phyloP scores from a whole-genome alignment of 2,329 filamentous ascomycete species.

The Fusarium armeniacum region DNA sequence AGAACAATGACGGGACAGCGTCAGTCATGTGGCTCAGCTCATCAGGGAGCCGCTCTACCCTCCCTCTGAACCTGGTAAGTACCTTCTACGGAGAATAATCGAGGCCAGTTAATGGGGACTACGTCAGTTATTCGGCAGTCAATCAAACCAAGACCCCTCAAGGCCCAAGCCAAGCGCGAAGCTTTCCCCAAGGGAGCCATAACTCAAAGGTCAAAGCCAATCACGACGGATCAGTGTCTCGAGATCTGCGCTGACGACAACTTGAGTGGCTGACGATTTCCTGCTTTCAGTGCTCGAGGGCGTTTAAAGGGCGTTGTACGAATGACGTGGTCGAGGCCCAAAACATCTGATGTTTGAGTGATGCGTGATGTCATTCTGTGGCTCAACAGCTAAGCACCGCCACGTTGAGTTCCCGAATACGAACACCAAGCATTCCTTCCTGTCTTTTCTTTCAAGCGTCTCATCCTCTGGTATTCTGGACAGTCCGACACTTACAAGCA shows the following conservation, averaged over 20 bases:
- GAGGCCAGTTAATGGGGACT: slow-evolving; percentile 28
- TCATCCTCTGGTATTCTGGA: background rate
- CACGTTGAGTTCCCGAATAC: slow-evolving; percentile 19
- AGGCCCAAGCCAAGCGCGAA: slow-evolving; percentile 28
- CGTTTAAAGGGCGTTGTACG: slow-evolving; percentile 19
- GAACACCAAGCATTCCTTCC: slow-evolving; percentile 26
- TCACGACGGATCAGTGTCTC: slow-evolving; percentile 17
- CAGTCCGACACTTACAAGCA: slow-evolving; percentile 13
- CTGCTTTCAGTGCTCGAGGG: slow-evolving; percentile 18
- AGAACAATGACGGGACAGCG: slow-evolving; percentile 28
- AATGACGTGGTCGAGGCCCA: slow-evolving; percentile 38
- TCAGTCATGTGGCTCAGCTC: slow-evolving; percentile 32
- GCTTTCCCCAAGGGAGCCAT: slow-evolving; percentile 31
- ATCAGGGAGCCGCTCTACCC: slow-evolving; percentile 10
- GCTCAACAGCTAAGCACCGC: slow-evolving; percentile 11
- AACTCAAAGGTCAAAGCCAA: slow-evolving; percentile 13
- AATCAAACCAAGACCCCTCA: slow-evolving; percentile 12
- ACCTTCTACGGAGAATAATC: slow-evolving; percentile 12
- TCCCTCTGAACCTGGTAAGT: background rate
- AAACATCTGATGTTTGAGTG: slow-evolving; percentile 34
- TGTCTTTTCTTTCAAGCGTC: background rate
- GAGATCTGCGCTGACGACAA: slow-evolving; percentile 39
- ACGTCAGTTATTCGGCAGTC: slow-evolving; percentile 45
- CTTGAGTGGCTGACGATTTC: slow-evolving; percentile 38
- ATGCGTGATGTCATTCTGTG: slow-evolving; percentile 38